Evolutionary conservation across 129 eudicot species (phyloP), one percentile per base, ranked within the genome.

Genomic region (Pittosporum tobira): DNA sequence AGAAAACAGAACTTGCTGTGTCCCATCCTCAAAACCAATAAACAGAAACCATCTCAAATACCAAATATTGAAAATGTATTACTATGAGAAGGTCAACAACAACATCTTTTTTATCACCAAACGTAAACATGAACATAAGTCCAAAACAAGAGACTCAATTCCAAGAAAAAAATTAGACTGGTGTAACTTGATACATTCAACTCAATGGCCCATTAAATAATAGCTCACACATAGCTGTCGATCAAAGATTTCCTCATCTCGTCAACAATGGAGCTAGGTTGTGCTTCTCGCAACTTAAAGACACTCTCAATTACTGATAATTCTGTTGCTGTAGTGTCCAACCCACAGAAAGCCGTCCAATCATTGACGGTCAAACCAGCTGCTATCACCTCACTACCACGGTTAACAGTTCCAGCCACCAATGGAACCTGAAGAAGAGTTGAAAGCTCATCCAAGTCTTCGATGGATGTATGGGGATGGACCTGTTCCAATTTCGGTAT

Each of bases 261-360:
- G 46, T 79, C 79, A 1, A 83, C 94, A 40, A 86, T 73, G 38
- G 81, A 79, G 48, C 61, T 74, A 0, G 96, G 87, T 63, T 79
- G 81, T 28, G 90, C 80, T 51, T 83, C 96, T 60, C 96, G 81
- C 83, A 91, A 64, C 88, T 91, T 91, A 73, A 91, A 87, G 48
- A 87, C 84, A 40, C 84, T 83, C 80, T 91, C 99, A 8, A 91
- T 83, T 5, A 91, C 89, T 21, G 93, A 77, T 15, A 86, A 40
- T 59, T 91, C 96, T 5, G 98, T 91, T 24, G 95, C 96, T 19
- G 99, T 87, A 0, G 98, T 83, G 70, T 83, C 95, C 0, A 91
- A 80, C 0, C 99, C 99, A 65, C 96, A 86, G 71, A 91, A 91
- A 0, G 96, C 94, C 0, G 94, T 86, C 99, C 99, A 91, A 71